Conservation (phyloP, 805 yeast genomes). For the Candida jianshihensis region DNA sequence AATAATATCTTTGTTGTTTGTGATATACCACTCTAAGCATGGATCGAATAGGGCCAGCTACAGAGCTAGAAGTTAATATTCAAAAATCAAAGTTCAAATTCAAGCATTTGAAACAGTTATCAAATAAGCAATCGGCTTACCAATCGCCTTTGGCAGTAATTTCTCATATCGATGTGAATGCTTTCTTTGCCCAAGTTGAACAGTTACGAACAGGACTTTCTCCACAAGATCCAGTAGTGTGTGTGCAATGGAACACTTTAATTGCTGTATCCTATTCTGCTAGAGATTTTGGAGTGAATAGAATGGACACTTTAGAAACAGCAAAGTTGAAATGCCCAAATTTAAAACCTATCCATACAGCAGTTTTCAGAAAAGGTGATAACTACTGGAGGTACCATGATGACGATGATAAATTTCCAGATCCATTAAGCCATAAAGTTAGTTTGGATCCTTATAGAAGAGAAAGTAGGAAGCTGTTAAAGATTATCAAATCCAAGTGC, state of each 20-base stretch:
- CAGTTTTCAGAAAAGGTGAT: slow-evolving; percentile 86
- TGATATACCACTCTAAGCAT: too few species aligned
- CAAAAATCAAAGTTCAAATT: slow-evolving; percentile 36
- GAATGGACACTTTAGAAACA: slow-evolving; percentile 66
- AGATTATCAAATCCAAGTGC: slow-evolving; percentile 54
- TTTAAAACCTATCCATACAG: slow-evolving; percentile 80
- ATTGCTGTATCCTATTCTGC: slow-evolving; percentile 94
- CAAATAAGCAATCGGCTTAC: slow-evolving; percentile 41
- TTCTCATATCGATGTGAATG: slow-evolving; percentile 86
- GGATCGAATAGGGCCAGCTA: too few species aligned
- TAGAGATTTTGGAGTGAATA: slow-evolving; percentile 66
- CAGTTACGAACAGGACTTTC: slow-evolving; percentile 63
- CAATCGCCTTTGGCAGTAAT: slow-evolving; percentile 68
- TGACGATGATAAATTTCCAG: slow-evolving; percentile 45
- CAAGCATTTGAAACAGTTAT: slow-evolving; percentile 42
- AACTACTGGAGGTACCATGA: slow-evolving; percentile 70
- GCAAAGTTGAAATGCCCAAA: slow-evolving; percentile 75
- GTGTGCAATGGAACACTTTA: slow-evolving; percentile 86
- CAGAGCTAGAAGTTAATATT: not conserved
- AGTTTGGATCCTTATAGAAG: slow-evolving; percentile 87
- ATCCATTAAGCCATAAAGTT: slow-evolving; percentile 67
- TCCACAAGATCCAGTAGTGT: slow-evolving; percentile 76
- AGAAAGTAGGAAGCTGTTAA: slow-evolving; percentile 74
- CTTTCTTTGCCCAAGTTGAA: slow-evolving; percentile 94
- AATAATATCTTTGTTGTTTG: too few species aligned